These are phyloP conservation scores for Garcia nutans DNA, from an alignment of 345 rosid genomes.

Conservation along the genomic window DNA sequence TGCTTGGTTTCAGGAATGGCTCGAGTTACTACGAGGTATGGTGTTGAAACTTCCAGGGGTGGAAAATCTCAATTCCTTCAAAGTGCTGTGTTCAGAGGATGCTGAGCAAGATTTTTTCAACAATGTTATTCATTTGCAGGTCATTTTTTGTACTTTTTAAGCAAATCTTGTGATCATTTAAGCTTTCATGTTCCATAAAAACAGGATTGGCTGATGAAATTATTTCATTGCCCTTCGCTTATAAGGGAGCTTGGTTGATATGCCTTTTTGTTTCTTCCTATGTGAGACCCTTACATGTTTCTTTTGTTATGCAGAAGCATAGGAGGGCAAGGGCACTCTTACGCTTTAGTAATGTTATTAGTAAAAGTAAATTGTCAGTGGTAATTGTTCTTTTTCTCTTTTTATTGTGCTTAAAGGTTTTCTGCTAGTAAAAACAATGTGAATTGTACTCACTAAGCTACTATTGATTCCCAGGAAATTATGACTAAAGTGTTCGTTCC, in stretches of 20 bases:
- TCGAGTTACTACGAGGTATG: slow-evolving; percentile 75
- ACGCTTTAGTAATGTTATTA: slow-evolving; percentile 57
- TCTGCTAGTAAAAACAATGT: slow-evolving; percentile 7
- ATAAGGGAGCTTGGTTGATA: neutral
- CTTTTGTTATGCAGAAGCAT: slow-evolving; percentile 55
- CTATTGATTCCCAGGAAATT: slow-evolving; percentile 52
- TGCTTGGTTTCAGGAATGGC: slow-evolving; percentile 71
- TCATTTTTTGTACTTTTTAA: slow-evolving; percentile 19
- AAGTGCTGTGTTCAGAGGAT: slow-evolving; percentile 73
- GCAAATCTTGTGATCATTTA: no score
- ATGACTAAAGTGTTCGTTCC: slow-evolving; percentile 71
- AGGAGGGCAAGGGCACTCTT: slow-evolving; percentile 70
- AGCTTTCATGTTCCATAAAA: neutral
- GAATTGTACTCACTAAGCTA: slow-evolving; percentile 15
- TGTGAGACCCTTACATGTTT: neutral
- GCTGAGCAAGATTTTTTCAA: slow-evolving; percentile 85
- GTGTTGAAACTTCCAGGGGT: slow-evolving; percentile 73
- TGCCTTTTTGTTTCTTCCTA: neutral
- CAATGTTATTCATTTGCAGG: slow-evolving; percentile 77
- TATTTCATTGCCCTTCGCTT: neutral
- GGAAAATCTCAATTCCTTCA: slow-evolving; percentile 51
- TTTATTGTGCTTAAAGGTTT: neutral
- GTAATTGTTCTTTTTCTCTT: slow-evolving; percentile 31
- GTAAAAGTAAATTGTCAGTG: slow-evolving; percentile 49
- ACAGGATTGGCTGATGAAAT: neutral